Evolutionary conservation across 495 filamentous ascomycete species (phyloP).

Genomic region (Neurospora pannonica): DNA sequence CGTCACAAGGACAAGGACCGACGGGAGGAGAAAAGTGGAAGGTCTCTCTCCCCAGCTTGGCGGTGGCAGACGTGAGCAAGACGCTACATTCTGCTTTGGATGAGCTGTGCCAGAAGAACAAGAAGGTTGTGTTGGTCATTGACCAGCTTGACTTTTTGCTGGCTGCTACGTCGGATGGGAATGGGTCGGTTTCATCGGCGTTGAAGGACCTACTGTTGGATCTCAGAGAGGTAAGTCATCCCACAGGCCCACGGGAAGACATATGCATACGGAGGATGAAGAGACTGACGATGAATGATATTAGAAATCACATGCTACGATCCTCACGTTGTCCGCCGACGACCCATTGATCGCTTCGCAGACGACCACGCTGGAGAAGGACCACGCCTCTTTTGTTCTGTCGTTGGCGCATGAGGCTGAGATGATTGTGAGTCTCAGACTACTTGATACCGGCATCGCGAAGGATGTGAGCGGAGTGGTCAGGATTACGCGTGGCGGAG

Average conservation of each 20-base stretch:
- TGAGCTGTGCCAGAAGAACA: constrained; percentile 6
- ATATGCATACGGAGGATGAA: background rate
- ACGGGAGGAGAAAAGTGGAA: background rate
- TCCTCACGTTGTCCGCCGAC: constrained; percentile 63
- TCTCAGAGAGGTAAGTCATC: constrained; percentile 42
- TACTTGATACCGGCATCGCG: constrained; percentile 75
- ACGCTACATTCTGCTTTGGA: constrained; percentile 24
- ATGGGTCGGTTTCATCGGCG: constrained; percentile 11
- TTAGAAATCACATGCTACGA: constrained; percentile 46
- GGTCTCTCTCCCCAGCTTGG: background rate
- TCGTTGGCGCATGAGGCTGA: constrained; percentile 65
- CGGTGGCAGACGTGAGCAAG: constrained; percentile 11
- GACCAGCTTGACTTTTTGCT: constrained; percentile 50
- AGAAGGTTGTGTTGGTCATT: constrained; percentile 38
- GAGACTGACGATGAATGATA: constrained; percentile 6
- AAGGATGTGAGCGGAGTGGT: constrained; percentile 87
- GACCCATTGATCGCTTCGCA: constrained; percentile 51
- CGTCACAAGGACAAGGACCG: background rate
- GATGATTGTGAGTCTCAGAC: constrained; percentile 57
- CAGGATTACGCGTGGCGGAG: constrained; percentile 54
- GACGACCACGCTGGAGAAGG: constrained; percentile 55
- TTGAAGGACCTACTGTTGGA: constrained; percentile 38
- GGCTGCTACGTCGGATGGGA: constrained; percentile 31
- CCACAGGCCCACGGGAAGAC: background rate
- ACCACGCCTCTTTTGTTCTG: constrained; percentile 60